Evolutionary conservation across 768 basidiomycete genomes (phyloP), one percentile per base, ranked within the genome.

Genomic region (Tulasnella sp.): DNA sequence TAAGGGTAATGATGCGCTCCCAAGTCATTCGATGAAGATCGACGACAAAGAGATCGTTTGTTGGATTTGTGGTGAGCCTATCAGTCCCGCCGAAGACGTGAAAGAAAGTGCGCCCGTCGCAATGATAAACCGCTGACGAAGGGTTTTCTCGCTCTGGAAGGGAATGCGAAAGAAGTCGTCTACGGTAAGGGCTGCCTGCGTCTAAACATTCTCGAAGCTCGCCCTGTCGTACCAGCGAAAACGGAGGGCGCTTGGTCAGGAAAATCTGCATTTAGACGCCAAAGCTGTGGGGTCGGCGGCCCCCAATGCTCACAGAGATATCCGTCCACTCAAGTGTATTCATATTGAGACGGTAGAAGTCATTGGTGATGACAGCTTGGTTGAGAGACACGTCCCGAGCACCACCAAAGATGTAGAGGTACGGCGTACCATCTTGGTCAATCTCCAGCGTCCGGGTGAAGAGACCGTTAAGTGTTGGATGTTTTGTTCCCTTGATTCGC

Each of bases 391-490:
- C 6, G 1, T 75, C 74, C 13, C 26, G 37, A 23, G 23, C 20
- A 57, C 74, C 74, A 46, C 74, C 74, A 55, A 46, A 75, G 37
- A 75, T 75, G 18, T 75, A 75, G 18, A 75, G 37, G 37, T 35
- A 39, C 10, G 32, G 39, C 42, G 74, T 39, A 13, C 37, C n/a
- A 23, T 75, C 44, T 5, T 13, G 26, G 37, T 20, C 44, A 42
- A 75, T 26, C 23, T 75, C 74, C 44, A 75, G 6, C 16, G 37
- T 37, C 26, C 74, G 39, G 13, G 74, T 48, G 32, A 75, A 75
- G n/a, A 46, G 55, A 18, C 40, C 29, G 32, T 75, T 75, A 23
- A 75, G 44, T 32, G 23, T 48, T 26, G 74, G 74, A 55, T 55
- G n/a, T 32, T 48, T 51, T 51, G 15, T 3, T 44, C 74, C 55